Evolutionary conservation across 1,139 yeast genomes (phyloP).

Genomic region (Saccharomyces pastorianus): DNA sequence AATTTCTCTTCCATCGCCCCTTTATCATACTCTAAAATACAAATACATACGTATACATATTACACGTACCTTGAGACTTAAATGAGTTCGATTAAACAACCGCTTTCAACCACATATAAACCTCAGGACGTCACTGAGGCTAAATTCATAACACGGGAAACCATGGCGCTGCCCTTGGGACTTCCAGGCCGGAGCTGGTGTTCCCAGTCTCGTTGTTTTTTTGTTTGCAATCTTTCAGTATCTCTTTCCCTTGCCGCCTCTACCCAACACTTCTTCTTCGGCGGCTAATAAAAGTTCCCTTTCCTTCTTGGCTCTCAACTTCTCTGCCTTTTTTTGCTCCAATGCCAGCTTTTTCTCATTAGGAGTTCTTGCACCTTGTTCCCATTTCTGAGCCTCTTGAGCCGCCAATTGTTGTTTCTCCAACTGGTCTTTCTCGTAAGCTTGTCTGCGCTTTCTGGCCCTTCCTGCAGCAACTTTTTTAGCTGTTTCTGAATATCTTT

Average conservation of each 20-base stretch:
- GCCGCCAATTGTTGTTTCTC: conserved; percentile 18
- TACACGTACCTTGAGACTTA: too few relatives aligned
- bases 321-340: conserved; percentile 21
- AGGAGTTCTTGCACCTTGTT: conserved; percentile 30
- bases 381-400: conserved; percentile 28
- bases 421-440: conserved; percentile 18
- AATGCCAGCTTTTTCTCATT: conserved; percentile 19
- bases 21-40: too few relatives aligned
- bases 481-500: conserved; percentile 26
- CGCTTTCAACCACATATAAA: too few relatives aligned
- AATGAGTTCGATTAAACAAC: too few relatives aligned
- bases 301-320: conserved; percentile 22
- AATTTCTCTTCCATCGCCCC: too few relatives aligned
- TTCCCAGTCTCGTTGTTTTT: not conserved
- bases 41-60: too few relatives aligned
- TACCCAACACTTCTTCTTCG: conserved; percentile 19
- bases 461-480: conserved; percentile 25
- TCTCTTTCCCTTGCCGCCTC: conserved; percentile 17
- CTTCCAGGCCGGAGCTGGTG: not conserved
- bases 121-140: too few relatives aligned
- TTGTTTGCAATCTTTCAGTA: conserved; percentile 1
- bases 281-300: conserved; percentile 24
- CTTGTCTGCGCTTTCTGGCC: conserved; percentile 25
- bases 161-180: too few relatives aligned
- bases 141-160: not conserved